Conservation (phyloP, 176 grass and related monocot species). For the Alopecurus myosuroides region DNA sequence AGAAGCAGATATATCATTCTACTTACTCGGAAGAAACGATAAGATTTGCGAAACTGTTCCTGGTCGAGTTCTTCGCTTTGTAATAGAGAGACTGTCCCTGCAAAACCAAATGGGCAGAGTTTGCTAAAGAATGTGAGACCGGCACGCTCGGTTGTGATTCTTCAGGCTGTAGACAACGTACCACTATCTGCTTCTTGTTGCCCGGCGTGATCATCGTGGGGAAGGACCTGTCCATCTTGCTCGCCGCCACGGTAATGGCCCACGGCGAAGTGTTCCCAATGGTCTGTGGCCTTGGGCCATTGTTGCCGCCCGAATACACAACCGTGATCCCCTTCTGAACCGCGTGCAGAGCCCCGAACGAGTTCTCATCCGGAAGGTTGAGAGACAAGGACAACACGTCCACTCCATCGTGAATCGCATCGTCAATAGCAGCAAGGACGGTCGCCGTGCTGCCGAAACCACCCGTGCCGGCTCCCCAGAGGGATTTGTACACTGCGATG, state of each 20-base stretch:
- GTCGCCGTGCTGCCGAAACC: neutral
- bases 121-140: neutral
- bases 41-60: neutral
- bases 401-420: neutral
- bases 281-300: neutral
- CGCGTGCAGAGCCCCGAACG: slow-evolving; percentile 17
- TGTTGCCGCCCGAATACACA: neutral
- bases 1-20: neutral
- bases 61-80: neutral
- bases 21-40: neutral
- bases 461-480: neutral
- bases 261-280: neutral
- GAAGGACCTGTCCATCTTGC: slow-evolving; percentile 20
- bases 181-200: slow-evolving; percentile 21
- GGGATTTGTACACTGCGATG: slow-evolving; percentile 1
- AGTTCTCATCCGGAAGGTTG: neutral
- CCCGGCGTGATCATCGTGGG: slow-evolving; percentile 13
- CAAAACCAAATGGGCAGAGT: neutral
- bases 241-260: slow-evolving; percentile 33
- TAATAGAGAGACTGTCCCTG: neutral
- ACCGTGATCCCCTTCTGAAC: slow-evolving; percentile 29
- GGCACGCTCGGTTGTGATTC: neutral
- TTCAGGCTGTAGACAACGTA: neutral
- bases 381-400: neutral
- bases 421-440: slow-evolving; percentile 30